phyloP scores from a whole-genome alignment of 1,284 basidiomycete species.

The Rhodotorula sp. region DNA sequence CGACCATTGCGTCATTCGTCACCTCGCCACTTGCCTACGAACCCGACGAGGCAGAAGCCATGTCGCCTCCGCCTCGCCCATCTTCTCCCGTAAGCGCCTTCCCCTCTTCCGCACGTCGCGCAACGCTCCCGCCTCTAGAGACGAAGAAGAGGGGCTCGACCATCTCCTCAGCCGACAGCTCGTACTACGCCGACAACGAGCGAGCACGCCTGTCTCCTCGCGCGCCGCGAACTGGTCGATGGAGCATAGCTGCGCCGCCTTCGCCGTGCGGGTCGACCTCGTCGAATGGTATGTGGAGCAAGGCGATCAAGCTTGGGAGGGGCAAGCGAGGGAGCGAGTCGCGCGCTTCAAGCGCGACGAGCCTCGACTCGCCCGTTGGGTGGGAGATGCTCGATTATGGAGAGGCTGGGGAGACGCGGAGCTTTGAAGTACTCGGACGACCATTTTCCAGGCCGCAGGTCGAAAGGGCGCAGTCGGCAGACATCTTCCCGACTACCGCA shows the following conservation, averaged over 20 bases:
- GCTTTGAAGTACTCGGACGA: conserved; percentile 14
- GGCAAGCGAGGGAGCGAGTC: not conserved
- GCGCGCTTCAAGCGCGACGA: not conserved
- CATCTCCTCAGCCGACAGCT: conserved; percentile 9
- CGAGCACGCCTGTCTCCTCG: conserved; percentile 4
- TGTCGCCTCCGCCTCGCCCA: not conserved
- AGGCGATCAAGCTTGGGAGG: not conserved
- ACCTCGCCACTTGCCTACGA: conserved; percentile 7
- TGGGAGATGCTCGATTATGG: not conserved
- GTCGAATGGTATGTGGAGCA: not conserved
- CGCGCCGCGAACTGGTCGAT: not conserved
- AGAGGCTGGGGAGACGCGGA: not conserved
- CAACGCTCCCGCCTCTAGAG: conserved; percentile 9
- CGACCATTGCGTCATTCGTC: conserved; percentile 1
- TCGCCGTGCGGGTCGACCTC: not conserved
- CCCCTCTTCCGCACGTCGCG: not conserved
- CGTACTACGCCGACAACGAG: conserved; percentile 19
- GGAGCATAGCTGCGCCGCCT: not conserved
- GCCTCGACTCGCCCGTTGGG: not conserved
- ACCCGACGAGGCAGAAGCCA: not conserved
- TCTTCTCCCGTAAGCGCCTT: conserved; percentile 2
- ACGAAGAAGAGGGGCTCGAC: conserved; percentile 10
- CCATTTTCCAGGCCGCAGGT: not conserved
- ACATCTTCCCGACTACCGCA: no score
- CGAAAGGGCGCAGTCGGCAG: not conserved